These are phyloP conservation scores for Scheffersomyces lignicola DNA, from an alignment of 1,139 yeast genomes.

Conservation along the genomic window DNA sequence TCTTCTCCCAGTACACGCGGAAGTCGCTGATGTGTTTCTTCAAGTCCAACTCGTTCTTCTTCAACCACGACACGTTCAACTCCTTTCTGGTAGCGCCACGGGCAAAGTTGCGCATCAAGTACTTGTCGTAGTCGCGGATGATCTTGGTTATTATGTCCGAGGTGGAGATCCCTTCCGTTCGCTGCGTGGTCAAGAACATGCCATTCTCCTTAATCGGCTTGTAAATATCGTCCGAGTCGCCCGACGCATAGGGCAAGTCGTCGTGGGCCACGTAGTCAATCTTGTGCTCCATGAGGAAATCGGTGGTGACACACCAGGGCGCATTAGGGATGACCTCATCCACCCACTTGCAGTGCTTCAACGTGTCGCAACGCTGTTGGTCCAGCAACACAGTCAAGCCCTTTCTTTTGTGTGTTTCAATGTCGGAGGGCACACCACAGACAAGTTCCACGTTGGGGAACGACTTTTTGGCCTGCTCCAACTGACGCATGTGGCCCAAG, in stretches of 20 bases:
- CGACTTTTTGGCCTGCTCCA: slow-evolving; percentile 95
- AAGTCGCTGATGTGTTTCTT: slow-evolving; percentile 88
- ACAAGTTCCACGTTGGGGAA: slow-evolving; percentile 80
- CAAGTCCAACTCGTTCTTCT: slow-evolving; percentile 92
- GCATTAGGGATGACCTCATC: slow-evolving; percentile 94
- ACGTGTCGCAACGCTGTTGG: slow-evolving; percentile 82
- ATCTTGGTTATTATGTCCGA: slow-evolving; percentile 94
- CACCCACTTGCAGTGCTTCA: slow-evolving; percentile 93
- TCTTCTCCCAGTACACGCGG: slow-evolving; percentile 78
- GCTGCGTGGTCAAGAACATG: slow-evolving; percentile 88
- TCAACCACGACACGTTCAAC: slow-evolving; percentile 93
- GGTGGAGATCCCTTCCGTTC: slow-evolving; percentile 95
- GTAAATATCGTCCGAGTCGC: slow-evolving; percentile 86
- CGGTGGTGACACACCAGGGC: slow-evolving; percentile 92
- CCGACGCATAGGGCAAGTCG: slow-evolving; percentile 90
- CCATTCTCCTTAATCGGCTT: slow-evolving; percentile 89
- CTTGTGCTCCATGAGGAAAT: slow-evolving; percentile 71
- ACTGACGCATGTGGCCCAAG: slow-evolving; percentile 94
- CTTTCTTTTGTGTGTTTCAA: slow-evolving; percentile 86
- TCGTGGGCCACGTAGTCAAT: slow-evolving; percentile 98
- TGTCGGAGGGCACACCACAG: slow-evolving; percentile 89
- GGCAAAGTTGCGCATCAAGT: slow-evolving; percentile 93
- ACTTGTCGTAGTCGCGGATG: slow-evolving; percentile 93
- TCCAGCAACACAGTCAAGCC: slow-evolving; percentile 91
- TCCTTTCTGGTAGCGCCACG: slow-evolving; percentile 97